Conservation (phyloP, 768 basidiomycete species). For the Trametes elegans region DNA sequence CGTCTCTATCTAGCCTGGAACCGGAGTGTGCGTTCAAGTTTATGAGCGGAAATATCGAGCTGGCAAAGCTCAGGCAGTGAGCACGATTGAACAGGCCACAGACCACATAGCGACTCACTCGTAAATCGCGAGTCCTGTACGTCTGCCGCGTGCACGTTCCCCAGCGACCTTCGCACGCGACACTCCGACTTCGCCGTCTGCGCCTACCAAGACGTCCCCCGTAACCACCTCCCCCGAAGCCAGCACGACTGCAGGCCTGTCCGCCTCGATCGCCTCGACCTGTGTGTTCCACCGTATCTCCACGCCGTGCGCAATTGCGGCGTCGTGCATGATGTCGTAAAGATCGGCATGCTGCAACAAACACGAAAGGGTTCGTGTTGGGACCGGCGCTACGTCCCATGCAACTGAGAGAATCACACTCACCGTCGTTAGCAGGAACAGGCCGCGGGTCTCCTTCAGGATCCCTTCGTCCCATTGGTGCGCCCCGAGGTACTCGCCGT, state of each 20-base stretch:
- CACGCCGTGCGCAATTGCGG: constrained; percentile 27
- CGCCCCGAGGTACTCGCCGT: constrained; percentile 29
- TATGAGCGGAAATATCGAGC: neutral
- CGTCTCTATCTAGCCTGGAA: no score
- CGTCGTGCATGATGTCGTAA: constrained; percentile 30
- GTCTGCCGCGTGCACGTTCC: constrained; percentile 5
- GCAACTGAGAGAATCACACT: constrained; percentile 1
- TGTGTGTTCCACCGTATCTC: constrained; percentile 24
- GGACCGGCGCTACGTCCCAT: no score
- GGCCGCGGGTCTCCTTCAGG: constrained; percentile 29
- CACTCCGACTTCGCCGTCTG: constrained; percentile 31
- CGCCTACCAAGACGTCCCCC: constrained; percentile 35
- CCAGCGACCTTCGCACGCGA: constrained; percentile 20
- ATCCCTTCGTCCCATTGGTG: constrained; percentile 29
- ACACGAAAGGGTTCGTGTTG: neutral
- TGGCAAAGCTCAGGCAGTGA: no score
- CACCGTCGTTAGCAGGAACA: constrained; percentile 31
- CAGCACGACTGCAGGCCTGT: constrained; percentile 25
- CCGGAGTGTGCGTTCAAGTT: no score
- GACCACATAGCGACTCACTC: constrained; percentile 22
- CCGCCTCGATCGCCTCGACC: constrained; percentile 26
- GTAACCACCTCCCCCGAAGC: constrained; percentile 28
- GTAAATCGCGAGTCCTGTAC: constrained; percentile 25
- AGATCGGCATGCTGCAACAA: constrained; percentile 32
- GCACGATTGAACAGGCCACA: no score